Percentiles rank a stretch among this genome's conserved stretches.
Evolutionary conservation across 2,329 filamentous ascomycete species (phyloP).

Genomic region (Aphanocladium album): DNA sequence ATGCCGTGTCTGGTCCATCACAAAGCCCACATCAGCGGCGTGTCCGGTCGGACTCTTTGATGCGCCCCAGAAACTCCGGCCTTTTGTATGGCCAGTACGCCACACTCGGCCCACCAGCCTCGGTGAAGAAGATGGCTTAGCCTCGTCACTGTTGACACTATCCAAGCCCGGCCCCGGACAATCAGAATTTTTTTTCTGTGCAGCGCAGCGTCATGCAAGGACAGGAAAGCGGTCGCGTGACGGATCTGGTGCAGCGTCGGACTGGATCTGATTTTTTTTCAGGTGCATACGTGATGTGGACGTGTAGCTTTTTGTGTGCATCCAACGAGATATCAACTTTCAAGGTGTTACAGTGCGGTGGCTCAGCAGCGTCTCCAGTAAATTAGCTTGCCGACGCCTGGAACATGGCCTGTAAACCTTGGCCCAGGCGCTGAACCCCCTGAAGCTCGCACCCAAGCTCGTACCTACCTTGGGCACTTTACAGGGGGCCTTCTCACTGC

Average conservation of each 20-base stretch:
- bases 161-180: neutral
- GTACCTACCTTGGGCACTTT: too few species aligned
- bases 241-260: neutral
- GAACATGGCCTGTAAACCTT: neutral
- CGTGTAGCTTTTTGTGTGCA: too few species aligned
- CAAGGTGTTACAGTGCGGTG: too few species aligned
- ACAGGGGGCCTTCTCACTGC: neutral
- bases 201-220: neutral
- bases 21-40: neutral
- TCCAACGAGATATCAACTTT: too few species aligned
- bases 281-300: neutral
- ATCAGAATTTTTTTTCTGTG: neutral
- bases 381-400: neutral
- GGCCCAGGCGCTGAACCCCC: neutral
- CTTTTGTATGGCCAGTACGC: neutral
- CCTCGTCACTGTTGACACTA: neutral
- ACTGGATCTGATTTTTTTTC: too few species aligned
- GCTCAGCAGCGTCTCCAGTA: neutral
- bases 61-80: neutral
- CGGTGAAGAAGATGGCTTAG: constrained; percentile 9
- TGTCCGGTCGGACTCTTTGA: neutral
- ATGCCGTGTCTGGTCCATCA: neutral
- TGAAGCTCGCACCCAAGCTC: too few species aligned
- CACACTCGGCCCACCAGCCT: neutral
- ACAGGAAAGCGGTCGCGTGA: constrained; percentile 11